Percentiles rank a stretch among this genome's conserved stretches.
Conservation (phyloP, 2,329 filamentous ascomycete genomes). For the Phoma sp. region DNA sequence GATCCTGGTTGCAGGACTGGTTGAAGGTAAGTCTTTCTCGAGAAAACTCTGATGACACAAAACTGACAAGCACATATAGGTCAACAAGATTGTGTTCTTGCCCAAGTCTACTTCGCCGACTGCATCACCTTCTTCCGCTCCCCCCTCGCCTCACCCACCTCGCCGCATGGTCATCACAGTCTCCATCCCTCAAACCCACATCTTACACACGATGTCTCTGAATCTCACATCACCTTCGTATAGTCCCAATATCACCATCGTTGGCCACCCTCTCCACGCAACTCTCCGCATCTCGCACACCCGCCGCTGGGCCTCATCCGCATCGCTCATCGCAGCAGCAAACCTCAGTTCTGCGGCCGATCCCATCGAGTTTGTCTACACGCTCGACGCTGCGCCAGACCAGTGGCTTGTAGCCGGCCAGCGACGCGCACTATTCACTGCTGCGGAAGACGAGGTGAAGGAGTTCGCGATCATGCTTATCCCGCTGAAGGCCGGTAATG, state of each 20-base stretch:
- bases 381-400: conserved; percentile 75
- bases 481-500: conserved; percentile 76
- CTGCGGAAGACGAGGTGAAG: conserved; percentile 53
- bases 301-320: conserved; percentile 56
- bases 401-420: conserved; percentile 86
- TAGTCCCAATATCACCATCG: conserved; percentile 54
- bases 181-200: conserved; percentile 80
- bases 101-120: conserved; percentile 11
- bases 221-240: conserved; percentile 52
- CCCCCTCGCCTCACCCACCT: conserved; percentile 49
- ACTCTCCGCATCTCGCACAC: conserved; percentile 65
- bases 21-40: conserved; percentile 55
- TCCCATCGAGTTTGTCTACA: conserved; percentile 79
- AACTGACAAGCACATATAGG: conserved; percentile 30
- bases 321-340: conserved; percentile 31
- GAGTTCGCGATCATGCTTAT: conserved; percentile 76
- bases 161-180: conserved; percentile 85
- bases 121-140: conserved; percentile 21
- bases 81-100: conserved; percentile 35
- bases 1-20: conserved; percentile 62
- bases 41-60: not conserved
- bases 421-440: conserved; percentile 77
- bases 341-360: conserved; percentile 43
- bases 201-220: conserved; percentile 81
- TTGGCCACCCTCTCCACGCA: conserved; percentile 70